Percentiles rank a stretch among this genome's conserved stretches.
Conservation (phyloP, 2,329 filamentous ascomycete species). For the Claviceps fusiformis region DNA sequence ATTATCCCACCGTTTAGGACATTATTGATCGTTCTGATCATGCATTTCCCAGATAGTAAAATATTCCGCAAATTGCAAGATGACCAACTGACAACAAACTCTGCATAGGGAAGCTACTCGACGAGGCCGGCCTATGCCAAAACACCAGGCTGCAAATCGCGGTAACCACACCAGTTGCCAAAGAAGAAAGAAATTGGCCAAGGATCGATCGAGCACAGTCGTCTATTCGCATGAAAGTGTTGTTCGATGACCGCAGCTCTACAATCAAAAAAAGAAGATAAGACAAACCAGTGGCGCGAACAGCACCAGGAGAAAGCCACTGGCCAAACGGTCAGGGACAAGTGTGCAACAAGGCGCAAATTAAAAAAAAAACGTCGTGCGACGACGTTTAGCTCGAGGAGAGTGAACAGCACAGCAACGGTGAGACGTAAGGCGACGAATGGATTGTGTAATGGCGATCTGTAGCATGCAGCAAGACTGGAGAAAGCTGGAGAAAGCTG, state of each 20-base stretch:
- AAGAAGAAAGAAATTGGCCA: neutral
- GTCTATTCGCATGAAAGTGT: slow-evolving; percentile 1
- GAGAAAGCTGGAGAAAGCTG: neutral
- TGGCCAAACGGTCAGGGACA: neutral
- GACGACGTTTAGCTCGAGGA: neutral
- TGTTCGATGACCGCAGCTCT: neutral
- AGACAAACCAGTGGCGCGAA: slow-evolving; percentile 2
- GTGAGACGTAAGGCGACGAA: slow-evolving; percentile 4
- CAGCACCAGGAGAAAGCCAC: neutral
- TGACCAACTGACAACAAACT: neutral
- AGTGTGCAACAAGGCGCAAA: slow-evolving; percentile 2
- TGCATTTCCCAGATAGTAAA: neutral
- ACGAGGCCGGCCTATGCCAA: neutral
- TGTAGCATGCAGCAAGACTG: slow-evolving; percentile 7
- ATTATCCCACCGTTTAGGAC: slow-evolving; percentile 5
- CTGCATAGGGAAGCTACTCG: neutral
- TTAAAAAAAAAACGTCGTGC: neutral
- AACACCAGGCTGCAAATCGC: neutral
- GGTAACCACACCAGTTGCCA: neutral
- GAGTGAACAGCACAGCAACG: slow-evolving; percentile 4
- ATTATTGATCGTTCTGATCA: slow-evolving; percentile 4
- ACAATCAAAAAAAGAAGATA: neutral
- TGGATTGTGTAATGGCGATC: slow-evolving; percentile 10
- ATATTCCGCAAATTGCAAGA: neutral
- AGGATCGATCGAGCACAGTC: neutral